A percentile compares a stretch with the other conserved stretches of the same genome.
Evolutionary conservation across 495 filamentous ascomycete genomes (phyloP).

Genomic region (Aspergillus biplanus): DNA sequence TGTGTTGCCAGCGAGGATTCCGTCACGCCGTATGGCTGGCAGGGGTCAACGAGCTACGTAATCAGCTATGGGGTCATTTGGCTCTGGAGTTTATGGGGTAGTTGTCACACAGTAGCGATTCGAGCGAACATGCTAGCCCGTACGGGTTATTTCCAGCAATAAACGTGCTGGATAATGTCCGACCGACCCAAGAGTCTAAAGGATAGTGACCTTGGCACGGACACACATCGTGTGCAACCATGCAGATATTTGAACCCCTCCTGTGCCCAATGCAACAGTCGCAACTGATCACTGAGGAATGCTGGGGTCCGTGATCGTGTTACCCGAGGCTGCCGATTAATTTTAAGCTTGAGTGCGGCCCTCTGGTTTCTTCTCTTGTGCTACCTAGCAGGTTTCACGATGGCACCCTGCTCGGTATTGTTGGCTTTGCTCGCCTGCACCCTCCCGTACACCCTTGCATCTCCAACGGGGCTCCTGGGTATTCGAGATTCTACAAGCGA

Average conservation of each 20-base stretch:
- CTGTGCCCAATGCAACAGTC: not conserved
- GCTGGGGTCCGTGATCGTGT: not conserved
- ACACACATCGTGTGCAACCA: not conserved
- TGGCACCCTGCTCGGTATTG: conserved; percentile 4
- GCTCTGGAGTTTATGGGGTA: too few relatives aligned
- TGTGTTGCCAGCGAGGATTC: too few relatives aligned
- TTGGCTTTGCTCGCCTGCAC: conserved; percentile 2
- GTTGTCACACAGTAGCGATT: too few relatives aligned
- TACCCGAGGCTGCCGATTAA: not conserved
- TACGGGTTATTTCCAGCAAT: conserved; percentile 4
- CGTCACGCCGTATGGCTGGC: too few relatives aligned
- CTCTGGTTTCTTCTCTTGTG: not conserved
- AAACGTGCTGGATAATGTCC: not conserved
- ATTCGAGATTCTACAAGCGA: conserved; percentile 10
- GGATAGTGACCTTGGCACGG: conserved; percentile 3
- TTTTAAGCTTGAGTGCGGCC: not conserved
- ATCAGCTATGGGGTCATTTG: too few relatives aligned
- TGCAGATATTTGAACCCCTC: conserved; percentile 3
- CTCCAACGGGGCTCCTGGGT: not conserved
- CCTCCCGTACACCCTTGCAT: conserved; percentile 6
- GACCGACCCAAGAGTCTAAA: not conserved
- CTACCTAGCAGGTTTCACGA: not conserved
- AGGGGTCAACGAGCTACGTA: too few relatives aligned
- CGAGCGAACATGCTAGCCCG: not conserved
- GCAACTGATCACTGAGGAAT: not conserved